Base-by-base conservation (phyloP, 2,329 filamentous ascomycete genomes). In the Arthroderma sp. region DNA sequence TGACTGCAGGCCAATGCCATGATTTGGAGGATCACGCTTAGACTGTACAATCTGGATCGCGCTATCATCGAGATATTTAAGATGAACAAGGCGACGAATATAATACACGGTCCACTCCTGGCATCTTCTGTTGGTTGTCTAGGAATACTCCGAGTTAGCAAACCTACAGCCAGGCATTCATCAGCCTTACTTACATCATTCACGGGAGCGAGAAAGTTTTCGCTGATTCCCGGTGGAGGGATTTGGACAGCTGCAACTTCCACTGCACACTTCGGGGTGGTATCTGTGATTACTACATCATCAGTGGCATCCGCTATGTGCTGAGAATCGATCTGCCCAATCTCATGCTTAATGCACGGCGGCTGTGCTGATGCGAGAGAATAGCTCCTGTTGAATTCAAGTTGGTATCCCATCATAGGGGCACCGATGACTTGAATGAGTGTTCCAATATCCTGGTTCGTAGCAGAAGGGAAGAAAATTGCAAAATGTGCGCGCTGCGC, bases 81-180 rank as follows among this genome's bases (percentile, higher is more conserved):
- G 53, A 1, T 45, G 41, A 33, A 60, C 53, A 1, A 62, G 43
- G 31, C 50, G 47, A 2, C 54, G 51, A 8, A 60, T 45, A 48
- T 53, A 62, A 28, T 61, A 58, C 54, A 60, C 55, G 1, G 57
- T 61, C 59, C 58, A 61, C 36, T 61, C 58, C 38, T 62, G 58
- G 38, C 57, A 61, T 40, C 56, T 51, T 43, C 47, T 59, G 40
- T 61, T 61, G n/a, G 52, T 57, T 1, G 48, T 55, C 59, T 61
- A 34, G 15, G 15, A 22, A 22, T 22, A 22, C 15, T 3, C 15
- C 15, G 15, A 22, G 15, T 22, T 22, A 22, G 15, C 15, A 22
- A 22, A 3, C 15, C 15, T 22, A 22, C 15, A 22, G 15, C 15
- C 15, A 22, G 15, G 15, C 15, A 22, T 2, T 22, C 15, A 22